Percentiles rank a stretch among this genome's conserved stretches.
Conservation (phyloP, 2,329 filamentous ascomycete genomes). For the Aspergillus thermomutatus region DNA sequence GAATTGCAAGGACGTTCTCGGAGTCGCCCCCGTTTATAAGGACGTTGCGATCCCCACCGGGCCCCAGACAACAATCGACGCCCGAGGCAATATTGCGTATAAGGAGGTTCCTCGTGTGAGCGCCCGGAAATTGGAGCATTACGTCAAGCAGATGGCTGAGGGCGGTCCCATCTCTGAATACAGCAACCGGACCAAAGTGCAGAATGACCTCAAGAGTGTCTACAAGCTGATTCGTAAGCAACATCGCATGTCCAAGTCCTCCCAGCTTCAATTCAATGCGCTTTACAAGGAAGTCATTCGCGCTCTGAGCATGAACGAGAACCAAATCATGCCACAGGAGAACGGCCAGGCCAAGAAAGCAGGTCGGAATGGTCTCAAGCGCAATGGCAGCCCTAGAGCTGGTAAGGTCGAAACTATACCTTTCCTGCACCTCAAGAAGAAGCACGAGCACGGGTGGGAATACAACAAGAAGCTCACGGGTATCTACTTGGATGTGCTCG, state of each 20-base stretch:
- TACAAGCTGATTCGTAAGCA: slow-evolving; percentile 99
- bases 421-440: slow-evolving; percentile 96
- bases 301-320: slow-evolving; percentile 95
- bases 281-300: slow-evolving; percentile 93
- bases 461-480: slow-evolving; percentile 99
- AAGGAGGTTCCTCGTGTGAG: slow-evolving; percentile 81
- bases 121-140: slow-evolving; percentile 95
- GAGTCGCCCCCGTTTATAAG: slow-evolving; percentile 85
- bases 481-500: slow-evolving; percentile 85
- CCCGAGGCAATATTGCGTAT: slow-evolving; percentile 88
- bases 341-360: slow-evolving; percentile 61
- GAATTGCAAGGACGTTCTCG: slow-evolving; percentile 91
- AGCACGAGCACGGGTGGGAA: slow-evolving; percentile 94
- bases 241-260: slow-evolving; percentile 94
- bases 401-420: slow-evolving; percentile 97
- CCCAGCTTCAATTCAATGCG: slow-evolving; percentile 92
- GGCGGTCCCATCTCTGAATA: slow-evolving; percentile 99
- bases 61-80: slow-evolving; percentile 87
- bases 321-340: slow-evolving; percentile 89
- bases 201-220: slow-evolving; percentile 89
- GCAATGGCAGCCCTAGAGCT: slow-evolving; percentile 59
- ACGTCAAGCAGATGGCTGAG: slow-evolving; percentile 97
- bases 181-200: slow-evolving; percentile 95
- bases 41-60: slow-evolving; percentile 91
- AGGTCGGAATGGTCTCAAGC: slow-evolving; percentile 48